phyloP scores from a whole-genome alignment of 192 early-diverging fungal species.

The Coemansia umbellata region DNA sequence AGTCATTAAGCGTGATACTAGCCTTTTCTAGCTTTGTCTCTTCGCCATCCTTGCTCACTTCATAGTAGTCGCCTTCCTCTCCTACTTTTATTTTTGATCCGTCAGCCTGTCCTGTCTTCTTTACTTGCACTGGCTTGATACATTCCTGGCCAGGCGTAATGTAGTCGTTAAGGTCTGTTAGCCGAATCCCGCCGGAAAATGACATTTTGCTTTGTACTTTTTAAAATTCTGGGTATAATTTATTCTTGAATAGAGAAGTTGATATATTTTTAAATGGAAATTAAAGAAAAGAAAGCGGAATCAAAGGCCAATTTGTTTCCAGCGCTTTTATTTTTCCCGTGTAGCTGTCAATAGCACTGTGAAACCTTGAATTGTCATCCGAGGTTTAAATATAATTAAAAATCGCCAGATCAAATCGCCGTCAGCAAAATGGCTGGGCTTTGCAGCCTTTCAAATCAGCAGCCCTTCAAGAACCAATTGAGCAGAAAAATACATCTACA shows the following conservation, averaged over 20 bases:
- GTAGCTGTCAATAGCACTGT: too few relatives aligned
- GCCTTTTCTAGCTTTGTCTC: slow-evolving; percentile 84
- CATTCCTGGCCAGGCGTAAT: slow-evolving; percentile 96
- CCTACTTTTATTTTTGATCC: slow-evolving; percentile 74
- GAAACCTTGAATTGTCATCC: too few relatives aligned
- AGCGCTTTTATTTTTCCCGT: too few relatives aligned
- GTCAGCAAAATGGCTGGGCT: too few relatives aligned
- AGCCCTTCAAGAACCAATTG: not conserved
- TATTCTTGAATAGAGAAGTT: not conserved
- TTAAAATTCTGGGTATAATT: not conserved
- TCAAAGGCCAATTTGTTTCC: too few relatives aligned
- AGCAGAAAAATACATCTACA: too few relatives aligned
- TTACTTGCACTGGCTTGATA: slow-evolving; percentile 88
- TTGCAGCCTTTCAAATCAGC: too few relatives aligned
- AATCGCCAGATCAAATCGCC: too few relatives aligned
- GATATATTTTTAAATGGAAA: too few relatives aligned
- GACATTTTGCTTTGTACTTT: slow-evolving; percentile 59
- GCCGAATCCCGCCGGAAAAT: slow-evolving; percentile 81
- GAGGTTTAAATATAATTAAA: too few relatives aligned
- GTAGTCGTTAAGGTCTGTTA: slow-evolving; percentile 97
- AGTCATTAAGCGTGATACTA: slow-evolving; percentile 89
- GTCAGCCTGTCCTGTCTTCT: slow-evolving; percentile 57
- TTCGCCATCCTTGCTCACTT: slow-evolving; percentile 84
- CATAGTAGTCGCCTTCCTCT: slow-evolving; percentile 77
- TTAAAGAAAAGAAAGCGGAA: too few relatives aligned